Base-by-base conservation (phyloP, 2,329 filamentous ascomycete species). In the Sporothrix globosa region DNA sequence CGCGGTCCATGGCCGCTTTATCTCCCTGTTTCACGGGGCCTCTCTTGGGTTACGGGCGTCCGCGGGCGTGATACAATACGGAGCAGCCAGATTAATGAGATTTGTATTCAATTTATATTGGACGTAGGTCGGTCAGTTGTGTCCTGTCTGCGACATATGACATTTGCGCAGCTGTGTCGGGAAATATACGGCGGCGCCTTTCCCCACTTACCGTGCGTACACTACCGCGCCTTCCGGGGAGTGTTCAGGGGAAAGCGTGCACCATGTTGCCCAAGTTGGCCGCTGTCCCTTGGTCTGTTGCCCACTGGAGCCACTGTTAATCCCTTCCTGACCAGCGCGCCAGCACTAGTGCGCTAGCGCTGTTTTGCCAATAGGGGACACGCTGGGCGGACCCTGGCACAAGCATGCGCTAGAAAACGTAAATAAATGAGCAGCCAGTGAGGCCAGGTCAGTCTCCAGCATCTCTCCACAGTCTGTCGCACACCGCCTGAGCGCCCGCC, bases 261-360 rank as follows among this genome's bases (percentile, higher is more conserved):
- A 41, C 56, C 39, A 63, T 27, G 24, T 34, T 58, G 54, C 34
- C 24, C 52, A 9, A 3, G 21, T 27, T 39, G 24, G 19, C n/a
- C 9, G 19, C 58, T 24, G 39, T 24, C 58, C 58, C 41, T 44
- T 7, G 2, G 41, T 14, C 41, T 44, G 41, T 44, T 17, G 41
- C 14, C 41, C 41, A 14, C 41, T 17, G 41, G 2, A 13, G 11
- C 10, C 41, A 9, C 41, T 13, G 13, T 2, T 3, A 10, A 44
- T 11, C 13, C 5, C 11, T 14, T 17, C 14, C 6, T 48, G 19
- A 6, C 19, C 46, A 34, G 60, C 41, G 21, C 60, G 60, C 60
- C 39, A 41, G 60, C 60, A 65, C 44, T 65, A 65, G 61, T 50
- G 24, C n/a, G 41, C 61, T 65, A 65, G 61, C 61, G 61, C 61